A percentile compares a stretch with the other conserved stretches of the same genome.
Conservation (phyloP, 306 rosid genomes). For the Citrullus mucosospermus region DNA sequence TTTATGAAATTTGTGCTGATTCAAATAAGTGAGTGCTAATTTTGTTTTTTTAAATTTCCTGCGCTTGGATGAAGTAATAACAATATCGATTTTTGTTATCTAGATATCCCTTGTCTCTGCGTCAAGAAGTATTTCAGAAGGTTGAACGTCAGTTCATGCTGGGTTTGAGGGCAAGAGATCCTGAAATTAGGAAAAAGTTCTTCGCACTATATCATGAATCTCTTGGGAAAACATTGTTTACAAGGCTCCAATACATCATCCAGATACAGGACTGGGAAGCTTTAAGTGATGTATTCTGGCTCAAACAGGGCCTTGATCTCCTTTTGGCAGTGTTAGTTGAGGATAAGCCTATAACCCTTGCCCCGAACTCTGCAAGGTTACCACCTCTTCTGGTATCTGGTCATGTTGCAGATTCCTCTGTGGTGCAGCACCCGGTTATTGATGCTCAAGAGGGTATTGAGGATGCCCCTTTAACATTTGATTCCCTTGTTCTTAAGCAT, state of each 20-base stretch:
- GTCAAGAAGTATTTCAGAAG: slow-evolving; percentile 87
- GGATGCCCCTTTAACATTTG: slow-evolving; percentile 75
- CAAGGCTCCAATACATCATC: slow-evolving; percentile 81
- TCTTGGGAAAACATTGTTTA: slow-evolving; percentile 65
- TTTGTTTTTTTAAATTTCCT: background rate
- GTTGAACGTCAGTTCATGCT: slow-evolving; percentile 94
- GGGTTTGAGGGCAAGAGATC: slow-evolving; percentile 92
- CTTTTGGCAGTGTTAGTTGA: slow-evolving; percentile 88
- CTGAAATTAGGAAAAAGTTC: slow-evolving; percentile 76
- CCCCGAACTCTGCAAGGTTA: slow-evolving; percentile 94
- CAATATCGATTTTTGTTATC: slow-evolving; percentile 14
- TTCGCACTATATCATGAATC: slow-evolving; percentile 80
- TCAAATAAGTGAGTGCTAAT: slow-evolving; percentile 57
- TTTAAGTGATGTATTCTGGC: slow-evolving; percentile 95
- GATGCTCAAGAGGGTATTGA: slow-evolving; percentile 66
- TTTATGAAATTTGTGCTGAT: slow-evolving; percentile 79
- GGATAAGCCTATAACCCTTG: slow-evolving; percentile 85
- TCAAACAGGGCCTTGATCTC: slow-evolving; percentile 98
- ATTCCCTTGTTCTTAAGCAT: slow-evolving; percentile 69
- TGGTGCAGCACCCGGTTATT: slow-evolving; percentile 55
- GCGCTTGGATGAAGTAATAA: slow-evolving; percentile 11
- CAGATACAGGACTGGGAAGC: slow-evolving; percentile 94
- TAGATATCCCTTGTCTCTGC: slow-evolving; percentile 52
- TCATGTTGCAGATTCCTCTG: slow-evolving; percentile 55
- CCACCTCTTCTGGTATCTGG: slow-evolving; percentile 58